Conservation (phyloP, 768 basidiomycete species). For the Peribolospora baueri region DNA sequence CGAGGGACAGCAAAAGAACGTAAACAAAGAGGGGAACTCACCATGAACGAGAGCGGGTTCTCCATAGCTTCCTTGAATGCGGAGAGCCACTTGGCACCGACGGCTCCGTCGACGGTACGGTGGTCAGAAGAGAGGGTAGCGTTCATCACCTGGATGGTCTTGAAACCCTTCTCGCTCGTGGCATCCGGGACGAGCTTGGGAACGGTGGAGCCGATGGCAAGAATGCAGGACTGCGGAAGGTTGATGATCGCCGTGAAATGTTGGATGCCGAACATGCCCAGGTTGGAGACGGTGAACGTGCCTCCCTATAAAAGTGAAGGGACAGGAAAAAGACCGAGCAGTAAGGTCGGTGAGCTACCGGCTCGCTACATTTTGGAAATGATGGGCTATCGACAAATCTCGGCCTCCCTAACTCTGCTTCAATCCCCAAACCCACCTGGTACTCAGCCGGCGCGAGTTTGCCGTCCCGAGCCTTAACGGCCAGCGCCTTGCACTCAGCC, state of each 20-base stretch:
- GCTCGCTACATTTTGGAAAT: neutral
- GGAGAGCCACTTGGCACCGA: constrained; percentile 56
- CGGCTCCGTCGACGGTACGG: constrained; percentile 83
- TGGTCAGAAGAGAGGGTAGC: constrained; percentile 89
- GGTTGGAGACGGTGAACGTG: constrained; percentile 94
- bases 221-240: constrained; percentile 89
- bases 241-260: constrained; percentile 99
- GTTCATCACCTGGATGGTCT: constrained; percentile 75
- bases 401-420: neutral
- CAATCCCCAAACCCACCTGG: constrained; percentile 33
- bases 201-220: constrained; percentile 72
- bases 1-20: neutral
- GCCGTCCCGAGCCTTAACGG: constrained; percentile 86
- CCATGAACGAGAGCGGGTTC: constrained; percentile 90
- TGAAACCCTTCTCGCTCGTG: constrained; percentile 83
- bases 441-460: constrained; percentile 88
- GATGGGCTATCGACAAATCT: neutral
- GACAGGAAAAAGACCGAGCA: neutral
- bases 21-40: constrained; percentile 26
- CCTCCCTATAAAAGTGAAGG: constrained; percentile 38
- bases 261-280: constrained; percentile 82
- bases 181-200: constrained; percentile 67
- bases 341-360: neutral
- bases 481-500: constrained; percentile 68
- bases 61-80: constrained; percentile 92